These are phyloP conservation scores for Termitomyces heimii DNA, from an alignment of 768 basidiomycete genomes.

Conservation along the genomic window DNA sequence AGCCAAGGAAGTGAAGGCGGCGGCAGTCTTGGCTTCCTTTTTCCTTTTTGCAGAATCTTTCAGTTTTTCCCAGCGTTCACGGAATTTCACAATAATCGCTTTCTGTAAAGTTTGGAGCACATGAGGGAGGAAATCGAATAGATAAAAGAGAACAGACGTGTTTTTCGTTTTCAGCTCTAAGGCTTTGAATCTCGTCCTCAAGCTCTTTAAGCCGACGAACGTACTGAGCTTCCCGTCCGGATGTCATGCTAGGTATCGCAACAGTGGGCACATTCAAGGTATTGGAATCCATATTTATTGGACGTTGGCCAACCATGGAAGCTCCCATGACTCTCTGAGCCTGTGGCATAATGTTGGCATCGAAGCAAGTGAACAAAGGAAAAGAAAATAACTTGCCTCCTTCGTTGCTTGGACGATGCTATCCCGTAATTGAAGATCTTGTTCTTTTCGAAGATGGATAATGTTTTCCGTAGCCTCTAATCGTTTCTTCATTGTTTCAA, in stretches of 20 bases:
- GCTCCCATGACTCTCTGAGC: conserved; percentile 77
- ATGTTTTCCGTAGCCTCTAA: conserved; percentile 57
- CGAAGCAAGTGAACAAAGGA: not conserved
- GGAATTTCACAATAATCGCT: conserved; percentile 76
- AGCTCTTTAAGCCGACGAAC: conserved; percentile 68
- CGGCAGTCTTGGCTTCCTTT: conserved; percentile 65
- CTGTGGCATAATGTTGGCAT: conserved; percentile 27
- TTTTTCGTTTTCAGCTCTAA: conserved; percentile 74
- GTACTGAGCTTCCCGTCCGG: conserved; percentile 51
- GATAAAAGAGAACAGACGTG: conserved; percentile 43
- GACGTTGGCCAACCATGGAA: conserved; percentile 50
- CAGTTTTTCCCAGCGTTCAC: conserved; percentile 85
- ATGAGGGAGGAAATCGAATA: conserved; percentile 5
- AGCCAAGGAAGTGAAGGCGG: conserved; percentile 34
- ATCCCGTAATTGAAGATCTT: conserved; percentile 74
- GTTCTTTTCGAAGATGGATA: conserved; percentile 67
- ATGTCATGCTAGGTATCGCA: conserved; percentile 42
- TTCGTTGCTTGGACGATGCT: conserved; percentile 69
- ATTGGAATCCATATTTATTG: conserved; percentile 45
- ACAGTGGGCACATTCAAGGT: conserved; percentile 48
- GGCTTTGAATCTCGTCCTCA: conserved; percentile 66
- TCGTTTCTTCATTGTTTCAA: conserved; percentile 50
- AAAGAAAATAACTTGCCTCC: conserved; percentile 34
- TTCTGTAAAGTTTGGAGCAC: conserved; percentile 40
- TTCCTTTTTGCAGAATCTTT: conserved; percentile 86